Evolutionary conservation across 352 stramenopile genomes (phyloP), one percentile per base, ranked within the genome.

Genomic region (Globisporangium rhizosaccharum): DNA sequence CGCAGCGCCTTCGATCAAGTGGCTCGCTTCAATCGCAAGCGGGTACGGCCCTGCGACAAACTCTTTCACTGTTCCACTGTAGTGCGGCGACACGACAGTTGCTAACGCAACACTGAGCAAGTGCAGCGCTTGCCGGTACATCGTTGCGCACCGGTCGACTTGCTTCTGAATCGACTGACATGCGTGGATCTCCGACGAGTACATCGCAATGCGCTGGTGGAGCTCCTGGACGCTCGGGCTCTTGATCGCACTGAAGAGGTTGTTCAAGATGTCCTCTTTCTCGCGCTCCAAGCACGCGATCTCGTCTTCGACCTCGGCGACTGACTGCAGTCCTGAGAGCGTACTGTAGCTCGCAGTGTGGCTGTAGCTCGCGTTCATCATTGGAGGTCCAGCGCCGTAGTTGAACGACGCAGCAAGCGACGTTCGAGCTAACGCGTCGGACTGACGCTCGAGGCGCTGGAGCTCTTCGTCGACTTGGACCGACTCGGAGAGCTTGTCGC

Each of bases 91-190:
- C 33, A 94, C 76, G 14, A 94, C 82, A 2, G 79, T 70, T 28
- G 82, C 82, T 11, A 94, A 69, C 17, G 85, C 82, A 9, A 78
- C 64, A 26, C 82, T 82, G n/a, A 94, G 69, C 37, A 90, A 50
- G 28, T 90, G 68, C 53, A 92, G 66, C 8, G 82, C 82, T 64
- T 91, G 82, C 53, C 85, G 82, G 59, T 92, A 94, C 67, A 87
- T 67, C 14, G 67, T 71, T 51, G 87, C 78, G 23, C 79, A 72
- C 10, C 76, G 70, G n/a, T 91, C 79, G 7, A 90, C 76, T 63
- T 94, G 85, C 56, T 88, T 89, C 56, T 82, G 72, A 3, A 88
- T 79, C 53, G 73, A 88, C 48, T 87, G 70, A 36, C 82, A 80
- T 0, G 85, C 85, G 59, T 90, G 87, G 61, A 90, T 87, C 62